Percentiles rank a stretch among this genome's conserved stretches.
phyloP scores from a whole-genome alignment of 805 yeast genomes.

The Candida maltosa region DNA sequence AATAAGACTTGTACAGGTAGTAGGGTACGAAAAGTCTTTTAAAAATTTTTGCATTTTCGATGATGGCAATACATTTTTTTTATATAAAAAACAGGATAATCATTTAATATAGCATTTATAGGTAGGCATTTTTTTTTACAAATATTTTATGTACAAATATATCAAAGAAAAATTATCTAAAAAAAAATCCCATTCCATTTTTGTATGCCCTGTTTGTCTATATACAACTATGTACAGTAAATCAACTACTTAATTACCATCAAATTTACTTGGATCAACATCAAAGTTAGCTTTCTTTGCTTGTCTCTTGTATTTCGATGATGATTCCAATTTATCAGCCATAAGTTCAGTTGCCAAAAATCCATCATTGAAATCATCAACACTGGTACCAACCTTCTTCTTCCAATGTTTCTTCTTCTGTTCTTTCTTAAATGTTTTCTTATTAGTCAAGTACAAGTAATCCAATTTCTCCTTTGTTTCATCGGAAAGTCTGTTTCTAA shows the following conservation, averaged over 20 bases:
- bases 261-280: conserved; percentile 15
- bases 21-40: no score
- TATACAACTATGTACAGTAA: conserved; percentile 3
- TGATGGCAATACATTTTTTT: background rate
- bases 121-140: no score
- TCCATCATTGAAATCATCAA: conserved; percentile 25
- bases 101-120: no score
- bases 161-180: no score
- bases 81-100: no score
- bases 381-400: conserved; percentile 21
- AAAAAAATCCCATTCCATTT: no score
- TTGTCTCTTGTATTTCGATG: conserved; percentile 27
- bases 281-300: conserved; percentile 23
- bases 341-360: conserved; percentile 22
- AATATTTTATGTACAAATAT: no score
- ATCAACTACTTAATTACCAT: conserved; percentile 13
- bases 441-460: conserved; percentile 31
- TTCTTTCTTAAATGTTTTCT: conserved; percentile 36
- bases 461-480: conserved; percentile 31
- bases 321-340: conserved; percentile 29
- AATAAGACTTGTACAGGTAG: no score
- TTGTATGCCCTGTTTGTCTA: no score
- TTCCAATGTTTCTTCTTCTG: conserved; percentile 32
- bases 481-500: conserved; percentile 27
- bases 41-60: background rate